A percentile compares a stretch with the other conserved stretches of the same genome.
These are phyloP conservation scores for Ophiostoma pallidulum DNA, from an alignment of 2,329 filamentous ascomycete genomes.

Conservation along the genomic window DNA sequence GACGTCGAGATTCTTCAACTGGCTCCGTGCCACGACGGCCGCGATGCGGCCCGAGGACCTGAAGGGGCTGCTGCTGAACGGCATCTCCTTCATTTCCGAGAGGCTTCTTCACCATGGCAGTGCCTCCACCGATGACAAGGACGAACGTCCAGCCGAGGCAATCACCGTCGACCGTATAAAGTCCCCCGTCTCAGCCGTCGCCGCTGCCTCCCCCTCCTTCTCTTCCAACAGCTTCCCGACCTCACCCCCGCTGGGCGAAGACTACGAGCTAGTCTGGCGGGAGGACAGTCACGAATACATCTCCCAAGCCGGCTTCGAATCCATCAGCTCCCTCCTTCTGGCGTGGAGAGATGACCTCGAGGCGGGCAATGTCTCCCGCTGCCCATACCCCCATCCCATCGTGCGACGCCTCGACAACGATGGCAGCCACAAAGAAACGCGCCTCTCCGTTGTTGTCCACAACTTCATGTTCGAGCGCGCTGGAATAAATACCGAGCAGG, in stretches of 20 bases:
- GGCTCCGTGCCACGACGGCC: conserved; percentile 11
- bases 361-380: conserved; percentile 15
- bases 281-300: conserved; percentile 18
- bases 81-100: conserved; percentile 15
- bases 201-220: too few species aligned
- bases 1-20: not conserved
- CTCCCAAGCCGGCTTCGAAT: conserved; percentile 14
- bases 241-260: conserved; percentile 2
- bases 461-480: conserved; percentile 20
- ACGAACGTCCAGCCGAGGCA: not conserved
- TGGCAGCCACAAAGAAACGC: conserved; percentile 7
- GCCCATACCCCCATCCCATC: conserved; percentile 9
- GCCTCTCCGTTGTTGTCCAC: conserved; percentile 20
- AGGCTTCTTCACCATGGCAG: conserved; percentile 9
- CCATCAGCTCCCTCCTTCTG: conserved; percentile 14
- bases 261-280: conserved; percentile 20
- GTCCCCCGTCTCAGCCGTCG: too few species aligned
- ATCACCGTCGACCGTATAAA: conserved; percentile 15
- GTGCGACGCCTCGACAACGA: conserved; percentile 9
- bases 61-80: conserved; percentile 13
- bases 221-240: not conserved
- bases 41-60: conserved; percentile 15
- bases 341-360: conserved; percentile 17
- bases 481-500: conserved; percentile 15
- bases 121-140: not conserved